Conservation (phyloP, 2,329 filamentous ascomycete genomes). For the Penicillium palitans region DNA sequence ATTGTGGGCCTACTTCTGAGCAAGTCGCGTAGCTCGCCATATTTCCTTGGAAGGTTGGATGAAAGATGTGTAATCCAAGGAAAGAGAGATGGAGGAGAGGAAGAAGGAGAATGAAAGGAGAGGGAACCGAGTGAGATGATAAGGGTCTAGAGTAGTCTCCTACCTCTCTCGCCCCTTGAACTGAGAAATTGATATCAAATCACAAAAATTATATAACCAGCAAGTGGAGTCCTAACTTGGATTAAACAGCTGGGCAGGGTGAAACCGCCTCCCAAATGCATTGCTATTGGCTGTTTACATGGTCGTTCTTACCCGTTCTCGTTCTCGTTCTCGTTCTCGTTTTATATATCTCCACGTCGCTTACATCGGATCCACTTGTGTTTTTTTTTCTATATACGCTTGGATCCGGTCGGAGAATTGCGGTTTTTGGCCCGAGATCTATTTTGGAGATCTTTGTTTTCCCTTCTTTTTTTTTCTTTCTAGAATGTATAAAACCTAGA, state of each 20-base stretch:
- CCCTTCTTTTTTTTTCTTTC: not conserved
- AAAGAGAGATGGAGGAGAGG: not conserved
- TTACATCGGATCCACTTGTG: conserved; percentile 20
- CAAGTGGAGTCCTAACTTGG: not conserved
- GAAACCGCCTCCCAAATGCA: not conserved
- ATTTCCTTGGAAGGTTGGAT: not conserved
- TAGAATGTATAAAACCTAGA: not conserved
- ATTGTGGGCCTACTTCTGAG: conserved; percentile 38
- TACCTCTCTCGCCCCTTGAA: too few relatives aligned
- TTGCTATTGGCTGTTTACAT: conserved; percentile 18
- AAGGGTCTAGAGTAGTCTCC: not conserved
- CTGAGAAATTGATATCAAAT: not conserved
- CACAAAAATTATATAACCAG: not conserved
- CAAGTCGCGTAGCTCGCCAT: conserved; percentile 33
- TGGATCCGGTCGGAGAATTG: conserved; percentile 7
- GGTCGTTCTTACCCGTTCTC: conserved; percentile 28
- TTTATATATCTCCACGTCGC: conserved; percentile 4
- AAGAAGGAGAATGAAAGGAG: not conserved
- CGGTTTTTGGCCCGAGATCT: not conserved
- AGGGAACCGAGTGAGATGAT: not conserved
- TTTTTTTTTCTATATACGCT: conserved; percentile 1
- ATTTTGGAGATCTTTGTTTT: not conserved
- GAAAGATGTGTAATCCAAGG: not conserved
- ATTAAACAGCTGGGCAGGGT: not conserved
- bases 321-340: conserved; percentile 15